Evolutionary conservation across 164 flowering plant genomes (phyloP).

Genomic region (Houttuynia cordata): DNA sequence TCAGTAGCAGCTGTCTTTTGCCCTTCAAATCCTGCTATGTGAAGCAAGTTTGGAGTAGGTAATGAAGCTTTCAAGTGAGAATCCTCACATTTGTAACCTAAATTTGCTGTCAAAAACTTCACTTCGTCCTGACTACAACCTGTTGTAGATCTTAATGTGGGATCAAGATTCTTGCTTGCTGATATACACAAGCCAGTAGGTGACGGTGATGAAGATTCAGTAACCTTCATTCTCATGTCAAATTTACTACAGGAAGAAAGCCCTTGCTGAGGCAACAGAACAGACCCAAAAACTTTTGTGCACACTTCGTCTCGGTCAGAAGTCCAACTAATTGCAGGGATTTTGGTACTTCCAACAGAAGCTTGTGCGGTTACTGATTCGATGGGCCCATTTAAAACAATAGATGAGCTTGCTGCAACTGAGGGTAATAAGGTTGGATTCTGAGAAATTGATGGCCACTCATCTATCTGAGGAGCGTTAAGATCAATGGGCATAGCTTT

Average conservation of each 20-base stretch:
- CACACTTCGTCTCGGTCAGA: neutral
- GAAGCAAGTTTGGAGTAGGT: neutral
- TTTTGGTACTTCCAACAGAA: neutral
- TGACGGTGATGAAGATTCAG: neutral
- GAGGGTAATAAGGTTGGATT: neutral
- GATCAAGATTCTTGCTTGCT: neutral
- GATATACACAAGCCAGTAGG: neutral
- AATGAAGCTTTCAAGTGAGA: neutral
- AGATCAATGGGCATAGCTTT: slow-evolving; percentile 21
- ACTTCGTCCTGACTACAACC: neutral
- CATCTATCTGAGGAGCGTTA: slow-evolving; percentile 24
- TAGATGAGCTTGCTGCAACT: neutral
- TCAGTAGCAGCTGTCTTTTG: slow-evolving; percentile 7
- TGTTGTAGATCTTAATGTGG: slow-evolving; percentile 1
- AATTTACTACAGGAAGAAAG: slow-evolving; percentile 1
- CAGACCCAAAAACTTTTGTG: neutral
- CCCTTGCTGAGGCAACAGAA: neutral
- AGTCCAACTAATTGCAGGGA: slow-evolving; percentile 1
- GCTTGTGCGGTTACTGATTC: neutral
- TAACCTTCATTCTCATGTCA: neutral
- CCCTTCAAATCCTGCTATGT: slow-evolving; percentile 5
- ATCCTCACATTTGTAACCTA: neutral
- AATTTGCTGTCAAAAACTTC: neutral
- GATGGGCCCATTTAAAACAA: neutral
- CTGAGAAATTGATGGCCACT: slow-evolving; percentile 11